Percentiles rank a stretch among this genome's conserved stretches.
phyloP scores from a whole-genome alignment of 2,329 filamentous ascomycete species.

The Cytospora schulzeri region DNA sequence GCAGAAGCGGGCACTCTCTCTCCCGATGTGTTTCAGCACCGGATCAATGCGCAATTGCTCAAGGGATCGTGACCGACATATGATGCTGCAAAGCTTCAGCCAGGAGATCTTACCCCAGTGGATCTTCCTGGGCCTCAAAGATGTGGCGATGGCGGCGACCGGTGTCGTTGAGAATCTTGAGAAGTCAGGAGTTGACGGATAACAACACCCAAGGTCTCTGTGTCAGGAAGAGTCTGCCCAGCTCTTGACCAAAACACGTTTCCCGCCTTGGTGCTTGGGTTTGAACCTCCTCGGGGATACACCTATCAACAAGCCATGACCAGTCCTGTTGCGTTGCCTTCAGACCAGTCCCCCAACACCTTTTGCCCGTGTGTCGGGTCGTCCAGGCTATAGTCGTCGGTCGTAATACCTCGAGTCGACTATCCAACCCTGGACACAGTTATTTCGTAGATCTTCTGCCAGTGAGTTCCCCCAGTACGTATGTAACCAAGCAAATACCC shows the following conservation, averaged over 20 bases:
- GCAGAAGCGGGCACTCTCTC: not conserved
- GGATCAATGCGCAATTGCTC: not conserved
- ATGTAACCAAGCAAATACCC: not conserved
- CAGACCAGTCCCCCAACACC: not conserved
- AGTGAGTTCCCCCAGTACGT: no score
- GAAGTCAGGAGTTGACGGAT: no score
- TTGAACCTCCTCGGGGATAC: not conserved
- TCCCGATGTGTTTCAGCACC: not conserved
- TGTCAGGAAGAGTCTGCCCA: not conserved
- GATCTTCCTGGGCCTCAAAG: not conserved
- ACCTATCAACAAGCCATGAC: not conserved
- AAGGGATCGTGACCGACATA: not conserved
- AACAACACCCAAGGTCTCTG: not conserved
- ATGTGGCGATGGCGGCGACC: not conserved
- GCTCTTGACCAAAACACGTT: not conserved
- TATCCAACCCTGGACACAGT: not conserved
- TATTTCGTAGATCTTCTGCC: not conserved
- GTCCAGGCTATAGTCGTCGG: not conserved
- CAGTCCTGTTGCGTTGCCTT: not conserved
- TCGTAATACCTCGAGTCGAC: not conserved
- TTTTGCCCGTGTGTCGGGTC: not conserved
- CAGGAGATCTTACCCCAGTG: not conserved
- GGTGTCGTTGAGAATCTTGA: not conserved
- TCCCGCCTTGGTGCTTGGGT: not conserved
- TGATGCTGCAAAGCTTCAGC: not conserved